phyloP scores from a whole-genome alignment of 148 eudicot species.

The Polygonum maritimum region DNA sequence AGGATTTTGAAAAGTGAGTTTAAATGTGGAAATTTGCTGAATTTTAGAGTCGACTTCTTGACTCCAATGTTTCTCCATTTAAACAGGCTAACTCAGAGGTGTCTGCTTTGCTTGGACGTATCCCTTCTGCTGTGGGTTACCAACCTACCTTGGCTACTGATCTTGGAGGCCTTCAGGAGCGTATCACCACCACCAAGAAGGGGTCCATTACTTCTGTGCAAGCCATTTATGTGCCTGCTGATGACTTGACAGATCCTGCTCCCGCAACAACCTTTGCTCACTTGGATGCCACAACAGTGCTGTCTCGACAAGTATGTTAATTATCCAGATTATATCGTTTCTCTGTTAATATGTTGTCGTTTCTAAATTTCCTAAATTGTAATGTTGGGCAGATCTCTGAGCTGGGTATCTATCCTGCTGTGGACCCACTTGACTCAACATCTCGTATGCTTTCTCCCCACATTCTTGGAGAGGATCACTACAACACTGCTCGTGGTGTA shows the following conservation, averaged over 20 bases:
- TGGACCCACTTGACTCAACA: conserved; percentile 6
- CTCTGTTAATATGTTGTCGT: too few species aligned
- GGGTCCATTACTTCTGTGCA: conserved; percentile 97
- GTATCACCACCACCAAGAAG: conserved; percentile 93
- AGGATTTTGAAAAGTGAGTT: not conserved
- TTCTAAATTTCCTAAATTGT: not conserved
- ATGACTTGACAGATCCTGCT: conserved; percentile 89
- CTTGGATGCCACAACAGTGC: conserved; percentile 99
- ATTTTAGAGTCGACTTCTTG: too few species aligned
- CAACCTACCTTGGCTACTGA: conserved; percentile 97
- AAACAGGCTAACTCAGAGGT: conserved; percentile 85
- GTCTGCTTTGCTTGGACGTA: conserved; percentile 99
- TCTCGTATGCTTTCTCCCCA: conserved; percentile 89
- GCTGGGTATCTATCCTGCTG: conserved; percentile 70
- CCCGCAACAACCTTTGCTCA: conserved; percentile 95
- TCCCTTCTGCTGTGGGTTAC: conserved; percentile 98
- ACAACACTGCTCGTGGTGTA: conserved; percentile 96
- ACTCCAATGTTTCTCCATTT: too few species aligned
- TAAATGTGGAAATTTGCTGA: too few species aligned
- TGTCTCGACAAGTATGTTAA: conserved; percentile 66
- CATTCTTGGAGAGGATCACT: conserved; percentile 89
- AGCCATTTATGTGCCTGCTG: conserved; percentile 96
- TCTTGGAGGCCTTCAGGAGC: conserved; percentile 99
- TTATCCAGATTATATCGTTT: not conserved
- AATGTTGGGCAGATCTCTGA: conserved; percentile 58